phyloP scores from a whole-genome alignment of 352 stramenopile genomes.

The Globisporangium spinosum region DNA sequence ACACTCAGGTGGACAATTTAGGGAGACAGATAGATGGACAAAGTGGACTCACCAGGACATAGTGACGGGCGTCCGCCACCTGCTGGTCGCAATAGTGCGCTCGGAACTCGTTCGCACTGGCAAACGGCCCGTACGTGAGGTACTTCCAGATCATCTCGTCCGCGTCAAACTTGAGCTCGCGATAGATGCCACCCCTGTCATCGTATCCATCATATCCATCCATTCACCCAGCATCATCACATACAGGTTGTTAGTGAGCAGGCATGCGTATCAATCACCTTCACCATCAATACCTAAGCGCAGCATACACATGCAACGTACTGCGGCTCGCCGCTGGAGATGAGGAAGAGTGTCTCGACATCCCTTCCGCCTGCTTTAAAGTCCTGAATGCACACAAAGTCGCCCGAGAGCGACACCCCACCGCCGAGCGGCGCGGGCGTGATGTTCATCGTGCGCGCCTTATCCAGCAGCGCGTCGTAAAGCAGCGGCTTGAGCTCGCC shows the following conservation, averaged over 20 bases:
- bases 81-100: slow-evolving; percentile 32
- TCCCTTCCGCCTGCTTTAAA: slow-evolving; percentile 29
- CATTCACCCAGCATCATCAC: neutral
- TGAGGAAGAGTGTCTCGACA: slow-evolving; percentile 28
- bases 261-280: neutral
- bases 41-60: slow-evolving; percentile 40
- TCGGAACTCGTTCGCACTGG: slow-evolving; percentile 31
- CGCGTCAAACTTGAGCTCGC: slow-evolving; percentile 54
- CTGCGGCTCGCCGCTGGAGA: slow-evolving; percentile 47
- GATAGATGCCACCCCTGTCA: slow-evolving; percentile 57
- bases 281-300: neutral
- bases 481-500: slow-evolving; percentile 79
- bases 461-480: slow-evolving; percentile 84
- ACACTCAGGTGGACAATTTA: neutral
- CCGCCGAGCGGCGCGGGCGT: slow-evolving; percentile 35
- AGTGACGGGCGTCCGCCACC: slow-evolving; percentile 41
- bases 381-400: slow-evolving; percentile 44
- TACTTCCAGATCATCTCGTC: slow-evolving; percentile 82
- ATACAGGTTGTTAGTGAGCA: neutral
- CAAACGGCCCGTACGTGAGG: slow-evolving; percentile 61
- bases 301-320: slow-evolving; percentile 11
- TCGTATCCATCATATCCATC: neutral
- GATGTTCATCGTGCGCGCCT: slow-evolving; percentile 26
- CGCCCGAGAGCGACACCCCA: slow-evolving; percentile 28
- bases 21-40: neutral